Evolutionary conservation across 2,329 filamentous ascomycete species (phyloP).

Genomic region (Epichloe aotearoae): DNA sequence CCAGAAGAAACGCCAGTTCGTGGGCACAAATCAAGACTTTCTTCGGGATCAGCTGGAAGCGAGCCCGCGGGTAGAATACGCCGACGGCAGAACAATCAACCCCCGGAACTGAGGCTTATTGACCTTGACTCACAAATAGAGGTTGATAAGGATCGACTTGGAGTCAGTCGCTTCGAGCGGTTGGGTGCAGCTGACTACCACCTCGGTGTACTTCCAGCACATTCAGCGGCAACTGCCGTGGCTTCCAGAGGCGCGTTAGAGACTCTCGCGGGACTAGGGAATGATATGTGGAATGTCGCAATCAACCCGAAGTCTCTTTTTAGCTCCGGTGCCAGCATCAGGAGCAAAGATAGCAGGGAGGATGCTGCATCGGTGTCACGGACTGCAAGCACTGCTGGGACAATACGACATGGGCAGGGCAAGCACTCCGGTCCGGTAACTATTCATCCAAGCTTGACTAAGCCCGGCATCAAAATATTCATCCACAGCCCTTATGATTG

Average conservation of each 20-base stretch:
- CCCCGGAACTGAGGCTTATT: slow-evolving; percentile 88
- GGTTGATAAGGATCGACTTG: slow-evolving; percentile 74
- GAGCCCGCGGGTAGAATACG: slow-evolving; percentile 53
- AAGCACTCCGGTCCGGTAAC: slow-evolving; percentile 17
- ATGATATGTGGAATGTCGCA: slow-evolving; percentile 81
- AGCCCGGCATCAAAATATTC: slow-evolving; percentile 61
- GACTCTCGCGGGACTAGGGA: slow-evolving; percentile 55
- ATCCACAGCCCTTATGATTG: slow-evolving; percentile 96
- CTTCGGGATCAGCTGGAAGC: slow-evolving; percentile 36
- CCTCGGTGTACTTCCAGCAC: slow-evolving; percentile 68
- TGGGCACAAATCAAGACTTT: slow-evolving; percentile 29
- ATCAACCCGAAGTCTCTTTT: slow-evolving; percentile 81
- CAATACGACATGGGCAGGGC: slow-evolving; percentile 14
- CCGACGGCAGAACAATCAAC: slow-evolving; percentile 64
- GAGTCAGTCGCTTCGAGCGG: slow-evolving; percentile 74
- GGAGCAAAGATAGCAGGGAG: slow-evolving; percentile 47
- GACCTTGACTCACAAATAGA: slow-evolving; percentile 79
- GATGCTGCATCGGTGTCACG: slow-evolving; percentile 36
- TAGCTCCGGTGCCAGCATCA: slow-evolving; percentile 70
- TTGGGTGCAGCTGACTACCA: slow-evolving; percentile 88
- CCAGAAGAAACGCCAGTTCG: slow-evolving; percentile 9
- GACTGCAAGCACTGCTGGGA: slow-evolving; percentile 21
- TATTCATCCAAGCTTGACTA: slow-evolving; percentile 40
- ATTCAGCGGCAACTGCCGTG: slow-evolving; percentile 47
- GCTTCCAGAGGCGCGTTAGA: slow-evolving; percentile 62